Evolutionary conservation across 148 eudicot species (phyloP).

Genomic region (Silene latifolia): DNA sequence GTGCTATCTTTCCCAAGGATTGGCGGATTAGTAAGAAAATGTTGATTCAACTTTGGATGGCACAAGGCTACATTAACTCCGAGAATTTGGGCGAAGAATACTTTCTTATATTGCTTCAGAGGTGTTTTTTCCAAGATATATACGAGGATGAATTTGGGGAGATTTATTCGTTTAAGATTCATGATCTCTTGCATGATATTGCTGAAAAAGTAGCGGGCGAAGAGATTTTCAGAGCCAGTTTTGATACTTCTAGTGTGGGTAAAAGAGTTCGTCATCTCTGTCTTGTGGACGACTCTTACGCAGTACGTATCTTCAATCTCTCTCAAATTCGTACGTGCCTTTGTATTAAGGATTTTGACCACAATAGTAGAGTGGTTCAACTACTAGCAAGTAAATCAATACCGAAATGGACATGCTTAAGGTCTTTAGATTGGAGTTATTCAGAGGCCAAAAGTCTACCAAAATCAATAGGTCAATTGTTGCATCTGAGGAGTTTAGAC

Average conservation of each 20-base stretch:
- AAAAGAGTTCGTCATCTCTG: not conserved
- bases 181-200: slow-evolving; percentile 13
- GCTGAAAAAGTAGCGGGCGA: slow-evolving; percentile 2
- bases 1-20: slow-evolving; percentile 19
- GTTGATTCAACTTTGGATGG: slow-evolving; percentile 23
- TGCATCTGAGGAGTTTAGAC: slow-evolving; percentile 22
- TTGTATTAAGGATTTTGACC: not conserved
- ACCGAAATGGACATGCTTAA: slow-evolving; percentile 11
- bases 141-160: not conserved
- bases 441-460: slow-evolving; percentile 7
- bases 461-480: slow-evolving; percentile 14
- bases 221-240: not conserved
- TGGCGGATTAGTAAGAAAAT: not conserved
- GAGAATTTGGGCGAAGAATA: slow-evolving; percentile 11
- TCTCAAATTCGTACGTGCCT: not conserved
- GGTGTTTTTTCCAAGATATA: slow-evolving; percentile 20
- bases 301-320: not conserved
- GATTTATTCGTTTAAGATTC: not conserved
- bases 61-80: slow-evolving; percentile 7
- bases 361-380: not conserved
- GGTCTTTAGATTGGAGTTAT: slow-evolving; percentile 8
- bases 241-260: not conserved
- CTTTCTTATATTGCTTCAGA: slow-evolving; percentile 8
- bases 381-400: not conserved
- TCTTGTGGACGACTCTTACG: too few species aligned